These are phyloP conservation scores for Achaetomium macrosporum DNA, from an alignment of 2,329 filamentous ascomycete species.

Conservation along the genomic window DNA sequence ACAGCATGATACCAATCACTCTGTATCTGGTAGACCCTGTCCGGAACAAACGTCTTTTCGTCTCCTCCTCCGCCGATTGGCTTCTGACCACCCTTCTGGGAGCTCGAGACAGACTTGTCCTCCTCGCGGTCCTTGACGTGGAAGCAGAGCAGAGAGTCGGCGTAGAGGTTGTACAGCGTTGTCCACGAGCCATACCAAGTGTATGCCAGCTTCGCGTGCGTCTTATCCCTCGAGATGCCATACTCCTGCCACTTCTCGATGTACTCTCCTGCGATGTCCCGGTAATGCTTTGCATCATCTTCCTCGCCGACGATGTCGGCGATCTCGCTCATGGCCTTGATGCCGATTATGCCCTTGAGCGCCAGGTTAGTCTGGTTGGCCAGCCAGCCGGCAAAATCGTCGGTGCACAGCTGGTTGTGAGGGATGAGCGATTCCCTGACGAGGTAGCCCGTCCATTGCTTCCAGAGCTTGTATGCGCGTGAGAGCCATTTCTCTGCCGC, in stretches of 20 bases:
- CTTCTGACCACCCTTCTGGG: conserved; percentile 17
- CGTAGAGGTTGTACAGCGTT: conserved; percentile 72
- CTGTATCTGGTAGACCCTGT: conserved; percentile 70
- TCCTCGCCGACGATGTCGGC: conserved; percentile 52
- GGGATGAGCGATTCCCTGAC: conserved; percentile 64
- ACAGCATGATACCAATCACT: conserved; percentile 76
- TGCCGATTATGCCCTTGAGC: conserved; percentile 71
- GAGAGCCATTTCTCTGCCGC: conserved; percentile 31
- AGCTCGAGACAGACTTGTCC: neutral
- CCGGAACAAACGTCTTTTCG: conserved; percentile 56
- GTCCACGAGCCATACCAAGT: conserved; percentile 80
- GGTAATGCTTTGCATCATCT: conserved; percentile 37
- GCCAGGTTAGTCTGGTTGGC: conserved; percentile 69
- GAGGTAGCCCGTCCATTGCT: conserved; percentile 65
- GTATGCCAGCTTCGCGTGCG: conserved; percentile 72
- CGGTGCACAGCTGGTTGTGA: conserved; percentile 64
- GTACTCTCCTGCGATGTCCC: conserved; percentile 58
- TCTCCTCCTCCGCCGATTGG: conserved; percentile 21
- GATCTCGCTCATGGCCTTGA: conserved; percentile 70
- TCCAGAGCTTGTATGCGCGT: conserved; percentile 57
- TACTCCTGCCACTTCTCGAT: conserved; percentile 66
- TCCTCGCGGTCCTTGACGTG: conserved; percentile 40
- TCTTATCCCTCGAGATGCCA: conserved; percentile 63
- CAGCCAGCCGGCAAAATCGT: conserved; percentile 68
- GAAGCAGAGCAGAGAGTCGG: conserved; percentile 73